phyloP scores from a whole-genome alignment of 345 rosid genomes.

The Murraya paniculata region DNA sequence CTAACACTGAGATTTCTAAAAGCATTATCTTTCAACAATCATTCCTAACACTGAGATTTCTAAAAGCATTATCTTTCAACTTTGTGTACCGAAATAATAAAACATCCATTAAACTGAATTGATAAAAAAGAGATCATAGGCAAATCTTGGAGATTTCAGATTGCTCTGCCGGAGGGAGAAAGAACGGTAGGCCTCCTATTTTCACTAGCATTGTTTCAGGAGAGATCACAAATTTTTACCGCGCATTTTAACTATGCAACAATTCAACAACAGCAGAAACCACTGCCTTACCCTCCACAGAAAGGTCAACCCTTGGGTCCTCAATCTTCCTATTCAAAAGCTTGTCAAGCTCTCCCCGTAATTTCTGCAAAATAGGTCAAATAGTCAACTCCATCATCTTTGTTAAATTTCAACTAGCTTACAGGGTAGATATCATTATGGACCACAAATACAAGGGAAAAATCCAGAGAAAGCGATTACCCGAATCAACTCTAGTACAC shows the following conservation, averaged over 20 bases:
- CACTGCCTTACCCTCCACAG: slow-evolving; percentile 78
- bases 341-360: slow-evolving; percentile 78
- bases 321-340: slow-evolving; percentile 78
- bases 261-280: slow-evolving; percentile 85
- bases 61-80: neutral
- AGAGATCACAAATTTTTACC: slow-evolving; percentile 8
- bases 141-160: neutral
- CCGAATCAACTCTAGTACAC: slow-evolving; percentile 70
- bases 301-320: slow-evolving; percentile 78
- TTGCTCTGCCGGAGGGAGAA: neutral
- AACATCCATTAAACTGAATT: neutral
- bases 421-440: neutral
- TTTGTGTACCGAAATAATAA: neutral
- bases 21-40: neutral
- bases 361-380: slow-evolving; percentile 42
- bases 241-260: slow-evolving; percentile 52
- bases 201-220: too few species aligned
- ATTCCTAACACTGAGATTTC: neutral
- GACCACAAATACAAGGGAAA: neutral
- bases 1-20: neutral
- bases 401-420: neutral
- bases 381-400: slow-evolving; percentile 6
- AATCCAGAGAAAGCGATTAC: slow-evolving; percentile 28
- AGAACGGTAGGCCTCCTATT: neutral
- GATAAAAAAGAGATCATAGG: neutral